Conservation (phyloP, 2,329 filamentous ascomycete species). For the Fusarium odoratissimum region DNA sequence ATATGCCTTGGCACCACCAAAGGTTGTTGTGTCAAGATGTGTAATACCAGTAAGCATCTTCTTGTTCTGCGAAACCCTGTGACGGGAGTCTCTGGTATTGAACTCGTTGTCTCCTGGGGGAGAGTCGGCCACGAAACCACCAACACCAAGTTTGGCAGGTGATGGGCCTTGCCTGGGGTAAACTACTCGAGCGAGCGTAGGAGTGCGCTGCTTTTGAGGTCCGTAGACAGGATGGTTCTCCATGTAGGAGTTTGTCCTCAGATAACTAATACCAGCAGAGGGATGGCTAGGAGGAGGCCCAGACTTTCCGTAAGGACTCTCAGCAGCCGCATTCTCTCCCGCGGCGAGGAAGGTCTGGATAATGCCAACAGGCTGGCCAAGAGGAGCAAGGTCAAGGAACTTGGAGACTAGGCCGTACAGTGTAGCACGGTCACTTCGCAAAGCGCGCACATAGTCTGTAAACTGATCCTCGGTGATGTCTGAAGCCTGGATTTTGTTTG, state of each 20-base stretch:
- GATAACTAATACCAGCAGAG: constrained; percentile 71
- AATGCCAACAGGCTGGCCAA: constrained; percentile 52
- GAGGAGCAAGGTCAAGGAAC: constrained; percentile 71
- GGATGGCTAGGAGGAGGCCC: constrained; percentile 72
- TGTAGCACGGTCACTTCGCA: constrained; percentile 63
- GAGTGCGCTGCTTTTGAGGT: constrained; percentile 62
- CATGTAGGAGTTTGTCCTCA: constrained; percentile 65
- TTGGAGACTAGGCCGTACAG: constrained; percentile 67
- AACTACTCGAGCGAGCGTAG: constrained; percentile 64
- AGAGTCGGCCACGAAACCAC: constrained; percentile 63
- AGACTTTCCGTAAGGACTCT: constrained; percentile 60
- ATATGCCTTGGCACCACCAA: constrained; percentile 67
- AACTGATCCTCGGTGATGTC: constrained; percentile 65
- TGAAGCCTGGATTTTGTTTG: constrained; percentile 42
- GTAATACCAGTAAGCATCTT: constrained; percentile 51
- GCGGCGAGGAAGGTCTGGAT: constrained; percentile 42
- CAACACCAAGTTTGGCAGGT: constrained; percentile 63
- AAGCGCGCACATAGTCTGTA: constrained; percentile 61
- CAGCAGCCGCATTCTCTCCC: constrained; percentile 41
- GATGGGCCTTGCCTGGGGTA: constrained; percentile 53
- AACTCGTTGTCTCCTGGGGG: constrained; percentile 58
- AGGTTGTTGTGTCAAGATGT: constrained; percentile 59
- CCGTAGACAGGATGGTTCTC: constrained; percentile 72
- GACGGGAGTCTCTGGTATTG: constrained; percentile 47
- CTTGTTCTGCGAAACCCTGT: constrained; percentile 33